Conservation (phyloP, 2,329 filamentous ascomycete genomes). For the Xylariaceae sp. region DNA sequence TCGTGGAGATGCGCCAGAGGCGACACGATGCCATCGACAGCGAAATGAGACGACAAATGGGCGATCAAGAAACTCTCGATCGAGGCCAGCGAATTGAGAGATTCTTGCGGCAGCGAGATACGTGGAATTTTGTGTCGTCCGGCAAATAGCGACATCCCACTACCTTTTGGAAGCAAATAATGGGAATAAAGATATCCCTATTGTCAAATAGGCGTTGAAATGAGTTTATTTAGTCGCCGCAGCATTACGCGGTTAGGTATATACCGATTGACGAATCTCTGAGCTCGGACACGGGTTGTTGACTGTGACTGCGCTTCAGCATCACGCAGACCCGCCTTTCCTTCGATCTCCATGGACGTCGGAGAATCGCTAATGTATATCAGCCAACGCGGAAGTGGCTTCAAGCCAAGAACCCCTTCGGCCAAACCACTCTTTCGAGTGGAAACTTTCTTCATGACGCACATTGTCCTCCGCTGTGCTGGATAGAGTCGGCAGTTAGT, state of each 20-base stretch:
- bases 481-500: too few relatives aligned
- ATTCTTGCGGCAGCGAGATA: conserved; percentile 70
- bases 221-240: not conserved
- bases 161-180: conserved; percentile 9
- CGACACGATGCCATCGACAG: conserved; percentile 62
- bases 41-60: conserved; percentile 48
- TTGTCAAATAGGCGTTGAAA: not conserved
- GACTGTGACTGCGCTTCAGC: too few relatives aligned
- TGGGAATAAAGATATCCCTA: not conserved
- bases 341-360: too few relatives aligned
- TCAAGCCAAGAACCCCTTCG: too few relatives aligned
- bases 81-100: conserved; percentile 65
- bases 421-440: too few relatives aligned
- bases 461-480: too few relatives aligned
- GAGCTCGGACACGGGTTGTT: too few relatives aligned
- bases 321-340: too few relatives aligned
- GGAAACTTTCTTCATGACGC: too few relatives aligned
- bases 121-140: conserved; percentile 26
- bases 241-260: not conserved
- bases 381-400: too few relatives aligned
- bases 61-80: conserved; percentile 46
- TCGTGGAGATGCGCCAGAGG: conserved; percentile 61
- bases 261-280: too few relatives aligned
- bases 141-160: not conserved
- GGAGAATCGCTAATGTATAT: too few relatives aligned